Conservation (phyloP, 305 asterid genomes). For the Fraxinus ornus region DNA sequence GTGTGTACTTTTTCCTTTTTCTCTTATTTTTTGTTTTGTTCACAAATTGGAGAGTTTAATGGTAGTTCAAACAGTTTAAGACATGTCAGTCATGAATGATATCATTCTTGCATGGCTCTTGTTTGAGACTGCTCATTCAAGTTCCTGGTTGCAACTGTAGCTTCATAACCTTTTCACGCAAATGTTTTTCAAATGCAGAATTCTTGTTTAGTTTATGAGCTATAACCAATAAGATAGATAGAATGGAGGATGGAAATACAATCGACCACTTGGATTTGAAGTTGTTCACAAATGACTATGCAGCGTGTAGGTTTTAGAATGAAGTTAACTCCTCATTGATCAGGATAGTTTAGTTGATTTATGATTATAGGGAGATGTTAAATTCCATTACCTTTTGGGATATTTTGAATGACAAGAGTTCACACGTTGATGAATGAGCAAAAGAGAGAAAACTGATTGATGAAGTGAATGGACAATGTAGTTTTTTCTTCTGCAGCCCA, state of each 20-base stretch:
- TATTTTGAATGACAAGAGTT: not conserved
- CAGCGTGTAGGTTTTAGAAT: not conserved
- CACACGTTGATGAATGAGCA: not conserved
- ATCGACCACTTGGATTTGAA: not conserved
- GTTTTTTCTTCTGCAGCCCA: not conserved
- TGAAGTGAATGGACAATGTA: not conserved
- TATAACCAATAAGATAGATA: not conserved
- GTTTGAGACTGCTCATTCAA: not conserved
- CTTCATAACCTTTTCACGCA: not conserved
- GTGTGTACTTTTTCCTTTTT: not conserved
- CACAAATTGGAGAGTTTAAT: not conserved
- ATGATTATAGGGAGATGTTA: not conserved
- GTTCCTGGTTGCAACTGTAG: not conserved
- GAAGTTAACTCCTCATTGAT: not conserved
- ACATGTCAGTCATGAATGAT: not conserved
- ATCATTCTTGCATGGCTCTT: not conserved
- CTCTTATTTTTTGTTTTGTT: not conserved
- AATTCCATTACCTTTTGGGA: not conserved
- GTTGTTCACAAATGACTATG: not conserved
- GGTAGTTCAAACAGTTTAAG: not conserved
- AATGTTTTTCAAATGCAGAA: not conserved
- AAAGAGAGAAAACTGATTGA: not conserved
- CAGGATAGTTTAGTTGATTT: not conserved
- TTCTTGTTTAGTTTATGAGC: conserved; percentile 9
- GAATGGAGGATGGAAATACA: not conserved